Evolutionary conservation across 2,329 filamentous ascomycete genomes (phyloP), one percentile per base, ranked within the genome.

Genomic region (Penicillium sp.): DNA sequence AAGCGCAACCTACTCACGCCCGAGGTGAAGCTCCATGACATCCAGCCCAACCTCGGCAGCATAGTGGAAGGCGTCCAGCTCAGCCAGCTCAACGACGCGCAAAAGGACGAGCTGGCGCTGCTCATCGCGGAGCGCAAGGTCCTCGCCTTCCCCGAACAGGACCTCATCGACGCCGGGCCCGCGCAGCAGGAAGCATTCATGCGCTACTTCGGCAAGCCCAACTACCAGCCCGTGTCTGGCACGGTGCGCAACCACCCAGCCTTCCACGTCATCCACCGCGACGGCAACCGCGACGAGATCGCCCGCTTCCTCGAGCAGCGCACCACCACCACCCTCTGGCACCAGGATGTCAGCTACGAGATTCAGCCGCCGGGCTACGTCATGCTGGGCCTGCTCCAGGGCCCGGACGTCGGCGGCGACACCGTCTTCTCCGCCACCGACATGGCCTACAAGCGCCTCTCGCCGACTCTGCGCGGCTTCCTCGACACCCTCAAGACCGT

Each of bases 41-140:
- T 73, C 47, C 68, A 69, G 44, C 67, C 68, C n/a, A 58, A 52
- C 33, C 62, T 72, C 39, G 69, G 69, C 36, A 69, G 60, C 30
- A 51, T 70, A 15, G 40, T 73, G 20, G 59, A 67, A 41, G 68
- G 67, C 16, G 54, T 77, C 23, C 74, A 77, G 42, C 53, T 77
- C 38, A 73, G 64, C 54, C 59, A 69, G 26, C 65, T 77, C 6
- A 69, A 67, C 2, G 64, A 71, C 28, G 58, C 67, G 5, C 70
- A 70, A 31, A 74, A 74, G 38, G 72, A 77, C 40, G 74, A 76
- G 50, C 68, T 77, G 8, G 74, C 72, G 1, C 78, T 83, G 15
- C 81, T 84, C 48, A 83, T 89, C 8, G 82, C 86, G 8, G 76
- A 87, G 67, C 80, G 84, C 45, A 73, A 72, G 36, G 70, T 76